Base-by-base conservation (phyloP, 768 basidiomycete genomes). In the Mycena sanguinolenta region DNA sequence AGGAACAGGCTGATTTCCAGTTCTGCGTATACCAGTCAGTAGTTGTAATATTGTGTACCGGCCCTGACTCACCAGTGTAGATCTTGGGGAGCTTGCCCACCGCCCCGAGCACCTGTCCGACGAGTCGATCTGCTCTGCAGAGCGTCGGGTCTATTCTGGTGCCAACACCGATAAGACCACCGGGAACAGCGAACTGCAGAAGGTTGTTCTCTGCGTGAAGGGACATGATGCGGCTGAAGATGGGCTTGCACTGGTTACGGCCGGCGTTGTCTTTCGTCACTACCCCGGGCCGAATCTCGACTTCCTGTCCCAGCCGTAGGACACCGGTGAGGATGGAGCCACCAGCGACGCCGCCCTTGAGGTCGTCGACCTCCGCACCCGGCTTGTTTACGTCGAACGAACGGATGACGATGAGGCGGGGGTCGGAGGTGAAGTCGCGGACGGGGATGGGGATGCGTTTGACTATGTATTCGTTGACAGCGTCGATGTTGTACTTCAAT, bases 361-460 rank as follows among this genome's bases (percentile, higher is more conserved):
- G 88, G 50, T 99, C 98, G 75, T 97, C 93, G 4, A 99, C 96
- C 77, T 96, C 96, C 4, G 97, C 91, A 78, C 97, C 98, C 14
- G 98, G 98, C 82, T 98, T 98, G 88, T 99, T 99, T 80, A 99
- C 97, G 80, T 99, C 98, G 83, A 99, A 99, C 23, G 96, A 98
- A 74, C 97, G 95, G 81, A 99, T 99, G 79, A 99, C 97, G 79
- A 99, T 99, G 74, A 99, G 91, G 38, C 92, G 91, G 0, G 98
- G 96, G 71, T 94, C 91, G 32, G 95, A 92, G 38, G 90, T 87
- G 82, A 99, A 99, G 85, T 99, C 94, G 67, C 97, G 95, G 39
- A 91, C 83, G 54, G 97, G 98, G 58, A 99, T 94, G 21, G 98
- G 96, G 76, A 99, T 98, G 60, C 94, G 91, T 80, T 95, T 97